Base-by-base conservation (phyloP, 1,139 yeast genomes). In the Lodderomyces parapsilosis region DNA sequence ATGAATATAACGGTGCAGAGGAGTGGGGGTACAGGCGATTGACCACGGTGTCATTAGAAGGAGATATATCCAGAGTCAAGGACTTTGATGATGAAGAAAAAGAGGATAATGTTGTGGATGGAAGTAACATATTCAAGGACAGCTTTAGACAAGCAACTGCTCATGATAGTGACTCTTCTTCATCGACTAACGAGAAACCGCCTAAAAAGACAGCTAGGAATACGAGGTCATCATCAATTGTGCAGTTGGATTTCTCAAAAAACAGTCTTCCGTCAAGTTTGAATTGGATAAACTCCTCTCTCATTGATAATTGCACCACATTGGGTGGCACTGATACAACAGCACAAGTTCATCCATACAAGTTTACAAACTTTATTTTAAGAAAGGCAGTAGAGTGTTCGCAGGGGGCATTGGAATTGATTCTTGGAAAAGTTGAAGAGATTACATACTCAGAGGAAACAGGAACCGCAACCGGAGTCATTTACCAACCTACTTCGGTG, bases 281-380 rank as follows among this genome's bases (percentile, higher is more conserved):
- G 47, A 84, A 84, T 54, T 93, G 99, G 99, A 81, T 93, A 50
- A 76, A 80, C 43, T 74, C 78, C 17, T 74, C 78, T 4, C 63
- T 86, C 36, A 81, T 93, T 15, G 77, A 76, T 43, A 83, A 79
- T 47, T 90, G 96, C 81, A 82, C 91, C 8, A 77, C 81, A 7
- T 67, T 93, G 43, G 98, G 99, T 24, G 94, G 87, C 13, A 78
- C 81, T 24, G 93, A 86, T 49, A 83, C 96, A 10, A 91, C 98
- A 1, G 98, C 97, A 0, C 99, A 93, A 64, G 96, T 93, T 9
- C 98, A 93, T 60, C 99, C 99, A 2, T 89, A 86, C 67, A 85
- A 86, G 60, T 91, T 93, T 62, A 91, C 98, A 23, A 87, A 84
- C 44, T 86, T 78, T 57, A 72, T 93, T 10, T 69, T 93, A 50